Evolutionary conservation across 2,329 filamentous ascomycete species (phyloP).

Genomic region (Ophiocordyceps robertsii): DNA sequence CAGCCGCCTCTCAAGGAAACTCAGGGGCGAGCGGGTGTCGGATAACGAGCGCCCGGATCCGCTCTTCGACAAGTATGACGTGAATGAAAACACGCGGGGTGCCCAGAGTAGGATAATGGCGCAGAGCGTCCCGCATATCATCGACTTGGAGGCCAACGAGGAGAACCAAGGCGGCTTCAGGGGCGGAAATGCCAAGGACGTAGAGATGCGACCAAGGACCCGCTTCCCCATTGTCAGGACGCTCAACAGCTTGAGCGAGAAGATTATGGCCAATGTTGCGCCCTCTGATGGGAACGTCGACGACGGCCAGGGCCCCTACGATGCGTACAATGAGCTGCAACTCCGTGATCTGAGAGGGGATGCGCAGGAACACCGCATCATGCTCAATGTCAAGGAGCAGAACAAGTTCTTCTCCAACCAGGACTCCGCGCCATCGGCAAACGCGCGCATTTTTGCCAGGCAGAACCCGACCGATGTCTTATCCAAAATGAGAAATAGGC

Average conservation of each 20-base stretch:
- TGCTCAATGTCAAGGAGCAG: conserved; percentile 80
- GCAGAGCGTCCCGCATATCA: conserved; percentile 69
- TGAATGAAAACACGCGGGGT: conserved; percentile 48
- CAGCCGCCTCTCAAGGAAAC: conserved; percentile 76
- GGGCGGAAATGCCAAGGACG: conserved; percentile 72
- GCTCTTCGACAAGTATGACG: conserved; percentile 76
- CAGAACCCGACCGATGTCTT: conserved; percentile 61
- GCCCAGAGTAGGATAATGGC: conserved; percentile 41
- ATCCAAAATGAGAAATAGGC: conserved; percentile 46
- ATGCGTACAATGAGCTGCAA: conserved; percentile 61
- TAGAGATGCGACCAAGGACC: conserved; percentile 72
- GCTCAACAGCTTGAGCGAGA: conserved; percentile 82
- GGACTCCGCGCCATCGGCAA: conserved; percentile 30
- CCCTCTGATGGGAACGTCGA: conserved; percentile 59
- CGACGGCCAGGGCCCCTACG: conserved; percentile 46
- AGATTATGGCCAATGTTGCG: conserved; percentile 79
- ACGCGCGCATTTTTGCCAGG: conserved; percentile 44
- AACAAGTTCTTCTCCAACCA: conserved; percentile 63
- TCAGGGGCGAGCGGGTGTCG: conserved; percentile 77
- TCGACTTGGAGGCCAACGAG: conserved; percentile 89
- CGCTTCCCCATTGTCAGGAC: conserved; percentile 83
- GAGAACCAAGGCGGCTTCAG: conserved; percentile 79
- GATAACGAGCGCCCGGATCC: conserved; percentile 66
- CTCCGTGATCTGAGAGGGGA: conserved; percentile 71
- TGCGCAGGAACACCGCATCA: conserved; percentile 60